phyloP scores from a whole-genome alignment of 371 early-diverging fungal genomes.

The Basidiobolus meristosporus region DNA sequence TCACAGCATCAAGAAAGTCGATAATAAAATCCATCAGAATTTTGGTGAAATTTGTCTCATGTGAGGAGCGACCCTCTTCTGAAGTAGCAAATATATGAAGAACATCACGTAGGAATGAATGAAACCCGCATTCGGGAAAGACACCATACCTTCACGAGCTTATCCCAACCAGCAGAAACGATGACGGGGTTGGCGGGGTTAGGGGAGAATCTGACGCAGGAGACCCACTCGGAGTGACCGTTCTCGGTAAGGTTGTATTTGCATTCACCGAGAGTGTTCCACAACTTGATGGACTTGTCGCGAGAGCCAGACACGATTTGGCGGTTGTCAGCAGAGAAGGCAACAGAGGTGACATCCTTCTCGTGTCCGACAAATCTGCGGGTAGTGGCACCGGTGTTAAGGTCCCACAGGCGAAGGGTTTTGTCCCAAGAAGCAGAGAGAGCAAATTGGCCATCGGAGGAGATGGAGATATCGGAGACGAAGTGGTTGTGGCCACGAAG shows the following conservation, averaged over 20 bases:
- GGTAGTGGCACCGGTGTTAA: slow-evolving; percentile 83
- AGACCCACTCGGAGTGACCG: slow-evolving; percentile 95
- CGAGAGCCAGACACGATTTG: slow-evolving; percentile 95
- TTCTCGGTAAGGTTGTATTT: slow-evolving; percentile 88
- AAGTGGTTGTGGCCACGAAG: slow-evolving; percentile 95
- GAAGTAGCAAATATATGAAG: slow-evolving; percentile 43
- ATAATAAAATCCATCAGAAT: no score
- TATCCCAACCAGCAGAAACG: slow-evolving; percentile 97
- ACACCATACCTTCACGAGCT: slow-evolving; percentile 84
- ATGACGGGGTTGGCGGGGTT: slow-evolving; percentile 94
- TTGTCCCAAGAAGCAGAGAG: slow-evolving; percentile 97
- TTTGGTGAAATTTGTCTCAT: slow-evolving; percentile 27
- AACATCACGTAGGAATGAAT: slow-evolving; percentile 1
- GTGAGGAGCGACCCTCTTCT: slow-evolving; percentile 15
- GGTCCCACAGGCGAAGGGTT: slow-evolving; percentile 96
- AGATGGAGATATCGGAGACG: slow-evolving; percentile 89
- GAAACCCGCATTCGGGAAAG: no score
- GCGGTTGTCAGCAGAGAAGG: slow-evolving; percentile 98
- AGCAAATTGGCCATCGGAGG: slow-evolving; percentile 93
- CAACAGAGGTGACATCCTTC: slow-evolving; percentile 89
- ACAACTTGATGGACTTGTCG: slow-evolving; percentile 97
- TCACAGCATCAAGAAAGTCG: no score
- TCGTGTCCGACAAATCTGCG: slow-evolving; percentile 93
- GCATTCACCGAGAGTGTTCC: slow-evolving; percentile 99
- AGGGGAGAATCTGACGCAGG: slow-evolving; percentile 96